These are phyloP conservation scores for Tolypocladium pustulatum DNA, from an alignment of 2,329 filamentous ascomycete genomes.

Conservation along the genomic window DNA sequence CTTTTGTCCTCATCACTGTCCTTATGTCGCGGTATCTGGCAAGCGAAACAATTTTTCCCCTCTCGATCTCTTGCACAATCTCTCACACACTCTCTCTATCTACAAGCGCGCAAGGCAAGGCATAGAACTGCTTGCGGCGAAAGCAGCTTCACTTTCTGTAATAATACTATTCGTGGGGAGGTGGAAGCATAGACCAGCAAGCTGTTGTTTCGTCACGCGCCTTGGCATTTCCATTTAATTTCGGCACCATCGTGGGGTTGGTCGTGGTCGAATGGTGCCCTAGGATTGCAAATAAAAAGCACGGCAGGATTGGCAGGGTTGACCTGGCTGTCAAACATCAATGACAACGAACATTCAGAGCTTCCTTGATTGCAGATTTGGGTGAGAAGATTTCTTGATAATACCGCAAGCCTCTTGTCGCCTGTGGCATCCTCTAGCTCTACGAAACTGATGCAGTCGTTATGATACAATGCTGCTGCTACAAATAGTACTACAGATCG, in stretches of 20 bases:
- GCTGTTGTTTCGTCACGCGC: background rate
- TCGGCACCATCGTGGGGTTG: background rate
- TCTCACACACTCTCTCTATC: background rate
- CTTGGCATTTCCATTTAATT: background rate
- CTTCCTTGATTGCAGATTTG: background rate
- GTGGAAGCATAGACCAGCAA: constrained; percentile 1
- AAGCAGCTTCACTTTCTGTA: constrained; percentile 16
- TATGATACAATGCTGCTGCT: constrained; percentile 3
- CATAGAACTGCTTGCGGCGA: constrained; percentile 6
- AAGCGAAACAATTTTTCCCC: constrained; percentile 6
- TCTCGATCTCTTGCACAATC: background rate
- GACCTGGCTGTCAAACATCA: background rate
- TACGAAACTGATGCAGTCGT: background rate
- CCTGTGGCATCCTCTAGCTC: background rate
- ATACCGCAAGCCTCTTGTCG: background rate
- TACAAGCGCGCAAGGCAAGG: constrained; percentile 2
- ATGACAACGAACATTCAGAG: background rate
- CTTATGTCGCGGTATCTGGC: constrained; percentile 5
- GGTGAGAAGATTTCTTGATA: background rate
- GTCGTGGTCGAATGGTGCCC: background rate
- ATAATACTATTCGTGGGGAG: constrained; percentile 15
- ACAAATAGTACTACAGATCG: background rate
- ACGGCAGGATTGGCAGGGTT: background rate
- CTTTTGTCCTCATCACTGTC: background rate
- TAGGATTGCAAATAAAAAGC: background rate